Evolutionary conservation across 192 early-diverging fungal genomes (phyloP), one percentile per base, ranked within the genome.

Genomic region (Chytriomyces sp.): DNA sequence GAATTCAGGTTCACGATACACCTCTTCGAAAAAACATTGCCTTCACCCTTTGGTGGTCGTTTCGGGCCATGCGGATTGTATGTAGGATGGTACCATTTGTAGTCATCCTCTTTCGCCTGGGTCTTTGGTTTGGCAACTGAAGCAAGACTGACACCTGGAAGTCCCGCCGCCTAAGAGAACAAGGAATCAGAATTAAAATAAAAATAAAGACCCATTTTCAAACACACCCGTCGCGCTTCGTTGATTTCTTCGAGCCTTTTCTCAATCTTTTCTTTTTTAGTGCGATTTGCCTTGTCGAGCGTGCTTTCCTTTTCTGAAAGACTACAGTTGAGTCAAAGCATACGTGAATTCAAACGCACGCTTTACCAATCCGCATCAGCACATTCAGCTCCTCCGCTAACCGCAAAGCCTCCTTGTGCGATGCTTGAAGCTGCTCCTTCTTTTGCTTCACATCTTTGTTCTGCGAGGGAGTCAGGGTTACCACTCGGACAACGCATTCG

Each of bases 371-470:
- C 35, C 35, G 35, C 35, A 35, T 79, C 24, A 88, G 78, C 49
- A 77, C 59, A 24, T 64, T 23, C 10, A 92, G 82, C 61, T 92
- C 91, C 18, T 79, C 74, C 35, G 82, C 78, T 23, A 91, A 61
- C 69, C 88, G 88, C 18, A 71, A 66, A 5, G 86, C 85, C 73
- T 92, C 91, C 65, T 86, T 89, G 64, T 91, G 81, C 0, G 87
- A 80, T 24, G 87, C 78, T 16, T 84, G 81, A 18, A 87, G 68
- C 64, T 85, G 78, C 48, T 89, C 84, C 35, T 82, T 81, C 57
- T 85, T 84, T 74, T 90, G 89, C 64, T 89, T 83, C 20, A 84
- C 86, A 43, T 87, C 89, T 82, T 91, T 92, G 79, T 91, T 92
- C 90, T 91, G 77, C 35, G 50, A 47, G 13, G 47, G 16, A 60